Percentiles rank a stretch among this genome's conserved stretches.
Conservation (phyloP, 116 monocot genomes). For the Cymodocea nodosa region DNA sequence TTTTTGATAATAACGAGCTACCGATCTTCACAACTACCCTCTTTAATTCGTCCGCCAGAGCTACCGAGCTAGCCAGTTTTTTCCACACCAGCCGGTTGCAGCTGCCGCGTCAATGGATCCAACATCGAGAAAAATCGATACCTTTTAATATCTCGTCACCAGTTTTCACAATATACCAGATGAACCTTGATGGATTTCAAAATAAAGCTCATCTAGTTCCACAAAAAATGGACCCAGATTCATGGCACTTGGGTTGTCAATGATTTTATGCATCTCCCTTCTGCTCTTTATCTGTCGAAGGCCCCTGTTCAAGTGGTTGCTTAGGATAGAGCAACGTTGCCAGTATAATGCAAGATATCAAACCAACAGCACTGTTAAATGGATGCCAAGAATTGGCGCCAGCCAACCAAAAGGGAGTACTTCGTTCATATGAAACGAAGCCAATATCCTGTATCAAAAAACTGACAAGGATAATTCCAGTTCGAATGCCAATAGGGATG, state of each 20-base stretch:
- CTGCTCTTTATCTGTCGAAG: not conserved
- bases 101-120: no score
- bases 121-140: no score
- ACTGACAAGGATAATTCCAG: conserved; percentile 60
- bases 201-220: no score
- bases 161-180: no score
- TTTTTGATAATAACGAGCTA: no score
- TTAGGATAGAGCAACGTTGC: conserved; percentile 52
- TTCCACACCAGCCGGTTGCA: no score
- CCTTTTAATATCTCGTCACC: no score
- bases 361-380: conserved; percentile 64
- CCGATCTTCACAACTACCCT: no score
- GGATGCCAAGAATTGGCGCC: conserved; percentile 54
- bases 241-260: not conserved
- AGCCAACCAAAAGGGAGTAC: conserved; percentile 48
- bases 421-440: conserved; percentile 32
- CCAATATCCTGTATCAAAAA: conserved; percentile 38
- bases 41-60: no score
- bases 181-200: no score
- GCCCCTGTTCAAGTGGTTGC: conserved; percentile 5
- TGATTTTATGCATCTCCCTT: not conserved
- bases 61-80: no score
- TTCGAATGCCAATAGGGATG: conserved; percentile 53
- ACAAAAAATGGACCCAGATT: no score
- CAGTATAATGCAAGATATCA: conserved; percentile 31